These are phyloP conservation scores for Rhexocercosporidium sp. DNA, from an alignment of 2,329 filamentous ascomycete genomes.

Conservation along the genomic window DNA sequence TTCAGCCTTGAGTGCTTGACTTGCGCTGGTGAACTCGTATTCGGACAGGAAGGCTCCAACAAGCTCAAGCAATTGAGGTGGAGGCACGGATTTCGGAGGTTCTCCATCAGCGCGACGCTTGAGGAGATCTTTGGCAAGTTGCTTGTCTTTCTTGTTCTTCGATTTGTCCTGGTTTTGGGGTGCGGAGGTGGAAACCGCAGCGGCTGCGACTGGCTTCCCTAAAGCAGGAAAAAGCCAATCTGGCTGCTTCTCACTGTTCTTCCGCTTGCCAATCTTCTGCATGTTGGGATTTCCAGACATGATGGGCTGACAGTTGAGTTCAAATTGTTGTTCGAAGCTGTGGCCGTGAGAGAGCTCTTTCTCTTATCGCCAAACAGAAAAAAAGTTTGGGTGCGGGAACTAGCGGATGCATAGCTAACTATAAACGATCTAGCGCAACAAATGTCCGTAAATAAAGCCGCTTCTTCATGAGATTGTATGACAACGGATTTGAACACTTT, in stretches of 20 bases:
- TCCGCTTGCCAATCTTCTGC: slow-evolving; percentile 42
- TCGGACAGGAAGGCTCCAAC: slow-evolving; percentile 70
- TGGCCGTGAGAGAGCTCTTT: background rate
- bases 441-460: no score
- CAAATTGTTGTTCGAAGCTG: slow-evolving; percentile 21
- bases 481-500: background rate
- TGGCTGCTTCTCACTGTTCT: slow-evolving; percentile 32
- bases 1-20: slow-evolving; percentile 67
- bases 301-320: slow-evolving; percentile 15
- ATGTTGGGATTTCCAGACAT: slow-evolving; percentile 42
- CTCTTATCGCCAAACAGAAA: slow-evolving; percentile 18
- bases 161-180: slow-evolving; percentile 25
- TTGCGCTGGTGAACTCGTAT: slow-evolving; percentile 67
- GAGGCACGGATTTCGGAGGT: slow-evolving; percentile 47
- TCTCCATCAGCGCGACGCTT: slow-evolving; percentile 34
- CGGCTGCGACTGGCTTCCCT: slow-evolving; percentile 24
- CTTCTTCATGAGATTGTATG: background rate
- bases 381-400: slow-evolving; percentile 18
- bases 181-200: slow-evolving; percentile 15
- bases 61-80: slow-evolving; percentile 68
- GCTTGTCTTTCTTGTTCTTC: slow-evolving; percentile 39
- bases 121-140: slow-evolving; percentile 39
- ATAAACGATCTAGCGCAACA: background rate
- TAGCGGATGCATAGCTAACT: background rate
- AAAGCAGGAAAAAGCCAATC: slow-evolving; percentile 42